These are phyloP conservation scores for Pyricularia sp. DNA, from an alignment of 2,329 filamentous ascomycete genomes.

Conservation along the genomic window DNA sequence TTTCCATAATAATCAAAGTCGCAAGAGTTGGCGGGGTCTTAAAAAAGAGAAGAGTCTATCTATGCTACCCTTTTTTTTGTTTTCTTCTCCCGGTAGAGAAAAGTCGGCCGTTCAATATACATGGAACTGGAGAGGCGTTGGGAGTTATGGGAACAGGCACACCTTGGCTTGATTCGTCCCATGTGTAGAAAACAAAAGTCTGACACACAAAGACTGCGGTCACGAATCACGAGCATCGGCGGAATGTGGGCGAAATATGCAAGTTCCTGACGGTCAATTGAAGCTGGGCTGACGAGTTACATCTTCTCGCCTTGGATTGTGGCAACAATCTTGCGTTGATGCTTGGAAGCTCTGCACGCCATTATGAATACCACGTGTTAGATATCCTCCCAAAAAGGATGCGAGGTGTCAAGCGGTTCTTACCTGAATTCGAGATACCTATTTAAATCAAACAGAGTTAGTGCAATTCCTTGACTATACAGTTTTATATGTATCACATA, in stretches of 20 bases:
- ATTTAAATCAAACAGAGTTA: not conserved
- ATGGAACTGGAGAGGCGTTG: not conserved
- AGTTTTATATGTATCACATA: no score
- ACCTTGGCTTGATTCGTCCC: not conserved
- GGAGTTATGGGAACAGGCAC: not conserved
- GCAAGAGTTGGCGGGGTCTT: not conserved
- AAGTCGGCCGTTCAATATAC: not conserved
- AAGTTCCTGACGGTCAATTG: not conserved
- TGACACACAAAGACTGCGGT: not conserved
- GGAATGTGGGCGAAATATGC: not conserved
- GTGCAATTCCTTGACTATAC: not conserved
- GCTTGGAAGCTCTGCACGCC: slow-evolving; percentile 37
- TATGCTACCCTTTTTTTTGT: no score
- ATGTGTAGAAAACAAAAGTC: not conserved
- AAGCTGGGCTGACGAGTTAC: not conserved
- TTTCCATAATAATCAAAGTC: not conserved
- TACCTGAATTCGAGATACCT: slow-evolving; percentile 69
- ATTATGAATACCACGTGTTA: not conserved
- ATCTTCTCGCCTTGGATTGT: slow-evolving; percentile 82
- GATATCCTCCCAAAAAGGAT: not conserved
- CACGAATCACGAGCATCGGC: not conserved
- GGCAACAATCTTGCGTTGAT: slow-evolving; percentile 71
- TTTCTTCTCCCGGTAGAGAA: not conserved
- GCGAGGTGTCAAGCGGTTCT: not conserved
- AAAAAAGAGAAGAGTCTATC: not conserved